phyloP scores from a whole-genome alignment of 371 early-diverging fungal species.

The Syncephalastrum racemosum region DNA sequence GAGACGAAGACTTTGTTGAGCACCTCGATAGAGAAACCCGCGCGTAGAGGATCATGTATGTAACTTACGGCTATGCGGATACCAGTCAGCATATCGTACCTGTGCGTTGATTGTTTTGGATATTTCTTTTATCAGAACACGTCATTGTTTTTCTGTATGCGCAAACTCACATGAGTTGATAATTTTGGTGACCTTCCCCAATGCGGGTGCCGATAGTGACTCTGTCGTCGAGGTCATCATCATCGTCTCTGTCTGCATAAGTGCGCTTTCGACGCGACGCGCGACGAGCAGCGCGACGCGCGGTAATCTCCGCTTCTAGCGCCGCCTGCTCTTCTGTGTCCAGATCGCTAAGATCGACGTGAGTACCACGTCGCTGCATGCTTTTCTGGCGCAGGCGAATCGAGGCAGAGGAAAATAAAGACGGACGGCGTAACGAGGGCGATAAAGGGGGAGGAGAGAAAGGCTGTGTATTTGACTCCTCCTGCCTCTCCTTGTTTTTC shows the following conservation, averaged over 20 bases:
- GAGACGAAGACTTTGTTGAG: background rate
- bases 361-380: background rate
- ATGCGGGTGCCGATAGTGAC: constrained; percentile 66
- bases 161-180: constrained; percentile 78
- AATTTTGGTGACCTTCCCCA: constrained; percentile 68
- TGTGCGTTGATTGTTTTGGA: constrained; percentile 23
- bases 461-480: too few relatives aligned
- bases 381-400: too few relatives aligned
- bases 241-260: constrained; percentile 20
- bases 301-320: constrained; percentile 37
- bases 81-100: constrained; percentile 98
- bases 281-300: constrained; percentile 40
- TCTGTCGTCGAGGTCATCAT: constrained; percentile 55
- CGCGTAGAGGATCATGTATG: background rate
- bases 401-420: too few relatives aligned
- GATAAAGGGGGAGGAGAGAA: too few relatives aligned
- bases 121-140: background rate
- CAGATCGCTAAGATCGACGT: constrained; percentile 33
- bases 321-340: constrained; percentile 36
- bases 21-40: background rate
- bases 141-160: too few relatives aligned
- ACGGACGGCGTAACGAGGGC: too few relatives aligned
- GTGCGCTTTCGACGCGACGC: constrained; percentile 26
- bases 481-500: too few relatives aligned
- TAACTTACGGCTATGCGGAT: constrained; percentile 67